Percentiles rank a stretch among this genome's conserved stretches.
Conservation (phyloP, 257 asterid genomes). For the Solanum habrochaites region DNA sequence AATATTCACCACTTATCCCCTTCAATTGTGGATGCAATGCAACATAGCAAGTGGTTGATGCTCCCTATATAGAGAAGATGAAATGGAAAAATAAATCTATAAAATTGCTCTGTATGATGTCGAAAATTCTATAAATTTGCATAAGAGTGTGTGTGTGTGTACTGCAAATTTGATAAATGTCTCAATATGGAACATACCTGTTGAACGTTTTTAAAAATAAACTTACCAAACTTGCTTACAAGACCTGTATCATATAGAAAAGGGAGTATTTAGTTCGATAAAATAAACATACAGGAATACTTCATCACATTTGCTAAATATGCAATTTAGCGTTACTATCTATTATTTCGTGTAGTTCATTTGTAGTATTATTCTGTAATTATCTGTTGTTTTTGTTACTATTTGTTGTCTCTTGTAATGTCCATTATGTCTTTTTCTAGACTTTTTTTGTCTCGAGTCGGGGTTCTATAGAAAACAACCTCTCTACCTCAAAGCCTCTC, state of each 20-base stretch:
- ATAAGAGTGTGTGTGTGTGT: not conserved
- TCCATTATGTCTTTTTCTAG: not conserved
- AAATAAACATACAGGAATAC: not conserved
- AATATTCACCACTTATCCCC: conserved; percentile 55
- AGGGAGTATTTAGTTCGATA: not conserved
- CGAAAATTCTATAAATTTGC: not conserved
- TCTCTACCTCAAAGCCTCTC: not conserved
- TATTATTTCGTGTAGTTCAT: not conserved
- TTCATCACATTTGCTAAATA: not conserved
- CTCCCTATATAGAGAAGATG: conserved; percentile 33
- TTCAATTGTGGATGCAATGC: conserved; percentile 62
- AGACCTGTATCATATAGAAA: conserved; percentile 21
- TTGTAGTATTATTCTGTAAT: not conserved
- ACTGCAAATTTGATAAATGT: not conserved
- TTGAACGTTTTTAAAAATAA: conserved; percentile 37
- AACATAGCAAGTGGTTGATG: conserved; percentile 64
- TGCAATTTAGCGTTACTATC: not conserved
- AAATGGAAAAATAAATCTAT: not conserved
- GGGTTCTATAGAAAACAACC: not conserved
- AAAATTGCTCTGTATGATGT: not conserved
- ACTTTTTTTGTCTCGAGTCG: not conserved
- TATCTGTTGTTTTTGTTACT: not conserved
- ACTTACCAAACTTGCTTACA: conserved; percentile 22
- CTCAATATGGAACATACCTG: conserved; percentile 7
- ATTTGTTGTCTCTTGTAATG: not conserved